phyloP scores from a whole-genome alignment of 768 basidiomycete genomes.

The Punctularia strigosozonata region DNA sequence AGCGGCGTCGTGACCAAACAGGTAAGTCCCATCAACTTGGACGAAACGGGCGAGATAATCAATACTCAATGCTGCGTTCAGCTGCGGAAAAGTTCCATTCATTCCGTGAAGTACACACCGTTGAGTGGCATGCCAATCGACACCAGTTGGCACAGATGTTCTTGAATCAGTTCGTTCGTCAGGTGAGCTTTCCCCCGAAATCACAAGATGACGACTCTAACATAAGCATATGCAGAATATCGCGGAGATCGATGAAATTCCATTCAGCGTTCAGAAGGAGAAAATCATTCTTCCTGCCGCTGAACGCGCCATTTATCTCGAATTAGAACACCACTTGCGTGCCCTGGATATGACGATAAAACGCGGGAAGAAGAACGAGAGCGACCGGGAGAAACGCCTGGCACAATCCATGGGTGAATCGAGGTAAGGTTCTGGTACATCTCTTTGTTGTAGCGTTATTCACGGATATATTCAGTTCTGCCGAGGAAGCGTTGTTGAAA shows the following conservation, averaged over 20 bases:
- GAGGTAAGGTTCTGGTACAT: conserved; percentile 37
- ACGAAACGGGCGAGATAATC: too few species aligned
- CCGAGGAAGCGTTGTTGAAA: conserved; percentile 88
- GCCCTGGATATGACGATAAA: conserved; percentile 79
- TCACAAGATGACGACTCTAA: too few species aligned
- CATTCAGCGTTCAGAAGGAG: conserved; percentile 53
- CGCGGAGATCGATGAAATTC: conserved; percentile 94
- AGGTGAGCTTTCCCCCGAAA: conserved; percentile 34
- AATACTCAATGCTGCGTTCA: conserved; percentile 16
- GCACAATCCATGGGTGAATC: conserved; percentile 78
- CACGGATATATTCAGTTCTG: conserved; percentile 38
- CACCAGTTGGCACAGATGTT: conserved; percentile 74
- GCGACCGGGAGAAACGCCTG: conserved; percentile 83
- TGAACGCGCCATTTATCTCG: conserved; percentile 89
- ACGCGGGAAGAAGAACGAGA: conserved; percentile 53
- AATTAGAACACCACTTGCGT: conserved; percentile 85
- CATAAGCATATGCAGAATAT: conserved; percentile 50
- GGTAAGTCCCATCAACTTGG: conserved; percentile 26
- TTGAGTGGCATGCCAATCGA: conserved; percentile 88
- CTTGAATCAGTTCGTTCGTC: conserved; percentile 72
- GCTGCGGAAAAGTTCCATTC: conserved; percentile 92
- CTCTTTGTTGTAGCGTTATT: conserved; percentile 1
- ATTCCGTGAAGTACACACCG: conserved; percentile 86
- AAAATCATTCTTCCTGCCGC: conserved; percentile 76
- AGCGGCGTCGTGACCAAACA: conserved; percentile 74